Conservation (phyloP, 139 green algal genomes). For the Nannochloris sp. region DNA sequence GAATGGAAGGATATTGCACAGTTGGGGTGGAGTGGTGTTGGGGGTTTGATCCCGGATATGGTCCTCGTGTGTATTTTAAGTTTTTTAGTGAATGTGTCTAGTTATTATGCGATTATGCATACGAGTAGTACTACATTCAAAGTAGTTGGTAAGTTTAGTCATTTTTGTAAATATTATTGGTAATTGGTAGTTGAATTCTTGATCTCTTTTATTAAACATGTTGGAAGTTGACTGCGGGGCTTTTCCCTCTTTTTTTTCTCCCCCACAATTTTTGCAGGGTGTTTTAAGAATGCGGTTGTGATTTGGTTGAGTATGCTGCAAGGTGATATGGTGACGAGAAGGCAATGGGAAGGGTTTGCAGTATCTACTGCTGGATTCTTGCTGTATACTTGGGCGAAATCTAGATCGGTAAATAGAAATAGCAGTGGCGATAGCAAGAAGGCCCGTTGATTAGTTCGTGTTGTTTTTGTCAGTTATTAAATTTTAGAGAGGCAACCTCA, state of each 20-base stretch:
- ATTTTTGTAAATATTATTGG: too few species aligned
- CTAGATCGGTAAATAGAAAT: not conserved
- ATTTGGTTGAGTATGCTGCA: constrained; percentile 21
- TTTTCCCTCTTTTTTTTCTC: too few species aligned
- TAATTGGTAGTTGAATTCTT: not conserved
- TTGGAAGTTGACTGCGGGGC: too few species aligned
- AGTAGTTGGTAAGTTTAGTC: constrained; percentile 3
- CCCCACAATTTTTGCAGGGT: too few species aligned
- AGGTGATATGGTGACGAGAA: constrained; percentile 17
- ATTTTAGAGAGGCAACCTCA: too few species aligned
- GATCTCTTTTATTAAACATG: not conserved
- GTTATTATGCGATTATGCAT: constrained; percentile 8
- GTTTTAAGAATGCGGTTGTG: constrained; percentile 32
- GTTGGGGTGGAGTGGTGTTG: not conserved
- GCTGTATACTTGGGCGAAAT: constrained; percentile 11
- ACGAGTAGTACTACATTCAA: constrained; percentile 20
- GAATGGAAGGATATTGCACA: not conserved
- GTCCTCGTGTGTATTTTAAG: not conserved
- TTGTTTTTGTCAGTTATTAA: too few species aligned
- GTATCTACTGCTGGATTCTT: constrained; percentile 20
- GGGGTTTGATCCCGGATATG: not conserved
- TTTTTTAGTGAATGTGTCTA: constrained; percentile 20
- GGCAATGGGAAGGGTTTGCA: constrained; percentile 19
- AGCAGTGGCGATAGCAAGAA: not conserved
- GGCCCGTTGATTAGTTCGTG: too few species aligned